Conservation (phyloP, 2,329 filamentous ascomycete genomes). For the Mollisia scopiformis region DNA sequence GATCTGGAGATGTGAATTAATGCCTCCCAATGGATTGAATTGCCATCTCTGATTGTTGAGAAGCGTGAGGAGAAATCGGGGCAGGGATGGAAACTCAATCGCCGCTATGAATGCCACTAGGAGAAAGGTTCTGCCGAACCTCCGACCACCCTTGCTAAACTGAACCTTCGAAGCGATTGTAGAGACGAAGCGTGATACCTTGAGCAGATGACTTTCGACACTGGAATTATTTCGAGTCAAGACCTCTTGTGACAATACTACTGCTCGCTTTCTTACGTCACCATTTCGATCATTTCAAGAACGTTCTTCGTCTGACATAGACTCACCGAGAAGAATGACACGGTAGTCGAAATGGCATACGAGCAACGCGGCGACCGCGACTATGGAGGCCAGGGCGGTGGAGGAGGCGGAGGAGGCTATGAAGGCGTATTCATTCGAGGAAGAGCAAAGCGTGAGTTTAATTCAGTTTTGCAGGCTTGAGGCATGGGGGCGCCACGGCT, state of each 20-base stretch:
- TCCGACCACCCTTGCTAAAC: neutral
- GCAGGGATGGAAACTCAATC: conserved; percentile 1
- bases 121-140: conserved; percentile 8
- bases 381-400: conserved; percentile 31
- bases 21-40: conserved; percentile 8
- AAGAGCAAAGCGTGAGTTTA: conserved; percentile 37
- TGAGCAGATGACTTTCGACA: conserved; percentile 10
- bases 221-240: conserved; percentile 2
- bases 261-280: conserved; percentile 9
- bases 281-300: conserved; percentile 8
- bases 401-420: conserved; percentile 24
- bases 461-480: neutral
- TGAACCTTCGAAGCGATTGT: conserved; percentile 9
- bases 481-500: neutral
- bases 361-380: conserved; percentile 38
- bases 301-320: conserved; percentile 11
- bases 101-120: conserved; percentile 10
- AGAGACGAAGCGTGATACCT: conserved; percentile 22
- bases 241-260: conserved; percentile 15
- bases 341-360: conserved; percentile 34
- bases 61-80: neutral
- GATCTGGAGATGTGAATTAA: neutral
- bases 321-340: conserved; percentile 25
- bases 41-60: conserved; percentile 1
- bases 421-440: conserved; percentile 31